A percentile compares a stretch with the other conserved stretches of the same genome.
phyloP scores from a whole-genome alignment of 192 early-diverging fungal genomes.

The Coemansia sp. region DNA sequence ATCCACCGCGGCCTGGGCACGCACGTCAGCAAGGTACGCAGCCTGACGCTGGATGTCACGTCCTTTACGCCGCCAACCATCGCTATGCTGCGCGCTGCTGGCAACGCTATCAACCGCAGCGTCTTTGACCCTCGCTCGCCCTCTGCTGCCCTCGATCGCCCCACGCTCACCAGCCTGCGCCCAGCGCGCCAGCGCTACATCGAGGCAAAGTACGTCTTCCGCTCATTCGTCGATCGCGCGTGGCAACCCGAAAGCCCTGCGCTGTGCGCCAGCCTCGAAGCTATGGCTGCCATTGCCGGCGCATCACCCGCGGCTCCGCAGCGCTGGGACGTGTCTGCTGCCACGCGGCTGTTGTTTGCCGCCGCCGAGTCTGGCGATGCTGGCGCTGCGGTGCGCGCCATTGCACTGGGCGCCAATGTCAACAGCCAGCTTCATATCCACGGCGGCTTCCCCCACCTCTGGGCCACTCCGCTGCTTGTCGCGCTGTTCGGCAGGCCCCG shows the following conservation, averaged over 20 bases:
- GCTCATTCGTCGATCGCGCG: constrained; percentile 35
- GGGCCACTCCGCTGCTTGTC: constrained; percentile 19
- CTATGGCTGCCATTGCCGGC: not conserved
- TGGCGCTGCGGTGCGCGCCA: constrained; percentile 54
- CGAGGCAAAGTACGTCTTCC: constrained; percentile 68
- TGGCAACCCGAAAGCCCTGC: constrained; percentile 30
- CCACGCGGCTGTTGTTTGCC: constrained; percentile 38
- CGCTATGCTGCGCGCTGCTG: constrained; percentile 35
- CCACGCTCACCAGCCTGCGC: constrained; percentile 51
- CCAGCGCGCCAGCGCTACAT: constrained; percentile 61
- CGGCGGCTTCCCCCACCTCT: not conserved
- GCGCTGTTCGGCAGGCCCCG: constrained; percentile 30
- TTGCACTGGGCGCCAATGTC: constrained; percentile 74
- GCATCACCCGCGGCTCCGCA: not conserved
- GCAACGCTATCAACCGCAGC: constrained; percentile 31
- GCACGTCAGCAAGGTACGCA: constrained; percentile 86
- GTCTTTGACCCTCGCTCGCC: constrained; percentile 16
- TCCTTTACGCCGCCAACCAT: constrained; percentile 48
- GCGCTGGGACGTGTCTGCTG: constrained; percentile 12
- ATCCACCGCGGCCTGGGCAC: constrained; percentile 89
- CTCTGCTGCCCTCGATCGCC: constrained; percentile 2
- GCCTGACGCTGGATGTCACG: constrained; percentile 72
- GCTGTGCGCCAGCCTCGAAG: constrained; percentile 1
- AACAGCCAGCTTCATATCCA: constrained; percentile 29
- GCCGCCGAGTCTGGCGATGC: constrained; percentile 53